Percentiles rank a stretch among this genome's conserved stretches.
Evolutionary conservation across 1,139 yeast species (phyloP).

Genomic region (Hyphopichia khmerensis): DNA sequence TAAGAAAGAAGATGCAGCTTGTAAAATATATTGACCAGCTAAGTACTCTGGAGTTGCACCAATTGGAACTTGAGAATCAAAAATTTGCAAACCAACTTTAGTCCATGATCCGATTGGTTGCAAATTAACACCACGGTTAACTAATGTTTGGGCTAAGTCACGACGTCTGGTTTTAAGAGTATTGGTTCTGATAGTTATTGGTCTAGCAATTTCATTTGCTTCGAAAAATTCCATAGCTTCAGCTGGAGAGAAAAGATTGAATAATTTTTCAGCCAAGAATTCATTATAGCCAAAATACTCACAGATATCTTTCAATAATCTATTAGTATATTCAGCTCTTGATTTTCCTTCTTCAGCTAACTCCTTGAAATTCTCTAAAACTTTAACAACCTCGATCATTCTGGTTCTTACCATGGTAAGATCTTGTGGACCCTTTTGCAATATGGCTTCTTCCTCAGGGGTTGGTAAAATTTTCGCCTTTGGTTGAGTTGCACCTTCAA

Average conservation of each 20-base stretch:
- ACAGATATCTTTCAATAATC: slow-evolving; percentile 81
- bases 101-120: slow-evolving; percentile 99
- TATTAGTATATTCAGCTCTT: slow-evolving; percentile 75
- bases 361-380: slow-evolving; percentile 86
- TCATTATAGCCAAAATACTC: slow-evolving; percentile 97
- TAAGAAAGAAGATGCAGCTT: slow-evolving; percentile 96
- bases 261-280: slow-evolving; percentile 89
- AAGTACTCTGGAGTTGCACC: slow-evolving; percentile 99
- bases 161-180: slow-evolving; percentile 93
- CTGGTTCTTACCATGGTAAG: slow-evolving; percentile 84
- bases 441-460: slow-evolving; percentile 53
- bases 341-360: slow-evolving; percentile 85
- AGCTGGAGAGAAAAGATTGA: slow-evolving; percentile 85
- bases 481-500: slow-evolving; percentile 65
- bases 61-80: slow-evolving; percentile 97
- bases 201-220: slow-evolving; percentile 96
- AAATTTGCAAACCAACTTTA: slow-evolving; percentile 93
- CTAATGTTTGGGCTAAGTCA: slow-evolving; percentile 91
- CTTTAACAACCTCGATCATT: slow-evolving; percentile 93
- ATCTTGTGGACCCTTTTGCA: slow-evolving; percentile 61
- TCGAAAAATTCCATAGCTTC: slow-evolving; percentile 98
- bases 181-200: slow-evolving; percentile 94
- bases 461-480: slow-evolving; percentile 69
- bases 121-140: slow-evolving; percentile 93
- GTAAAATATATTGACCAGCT: slow-evolving; percentile 96